phyloP scores from a whole-genome alignment of 1,139 yeast genomes.

The Pichia sp. region DNA sequence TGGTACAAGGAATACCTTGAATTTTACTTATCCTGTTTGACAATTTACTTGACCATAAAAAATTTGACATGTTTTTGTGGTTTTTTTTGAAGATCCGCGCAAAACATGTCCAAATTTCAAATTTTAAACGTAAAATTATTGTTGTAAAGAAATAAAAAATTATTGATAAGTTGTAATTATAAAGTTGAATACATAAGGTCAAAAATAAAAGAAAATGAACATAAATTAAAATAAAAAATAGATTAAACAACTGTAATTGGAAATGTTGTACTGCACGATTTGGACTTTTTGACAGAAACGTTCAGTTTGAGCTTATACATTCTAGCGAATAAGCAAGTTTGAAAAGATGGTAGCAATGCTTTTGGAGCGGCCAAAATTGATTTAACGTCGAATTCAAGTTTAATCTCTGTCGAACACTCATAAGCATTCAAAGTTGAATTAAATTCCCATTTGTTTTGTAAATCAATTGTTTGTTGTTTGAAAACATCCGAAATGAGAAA shows the following conservation, averaged over 20 bases:
- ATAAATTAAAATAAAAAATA: neutral
- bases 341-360: conserved; percentile 11
- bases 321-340: conserved; percentile 10
- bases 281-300: neutral
- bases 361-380: conserved; percentile 1
- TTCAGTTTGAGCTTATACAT: conserved; percentile 7
- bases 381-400: conserved; percentile 2
- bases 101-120: too few species aligned
- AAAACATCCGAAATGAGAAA: conserved; percentile 4
- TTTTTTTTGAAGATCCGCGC: too few species aligned
- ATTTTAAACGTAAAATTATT: too few species aligned
- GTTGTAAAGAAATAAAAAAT: neutral
- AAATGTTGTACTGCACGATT: neutral
- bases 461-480: neutral
- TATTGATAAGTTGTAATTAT: neutral
- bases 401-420: neutral
- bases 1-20: too few species aligned
- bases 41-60: too few species aligned
- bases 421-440: neutral
- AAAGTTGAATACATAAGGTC: neutral
- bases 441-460: conserved; percentile 2
- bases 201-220: neutral
- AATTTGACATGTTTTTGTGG: too few species aligned
- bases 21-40: too few species aligned
- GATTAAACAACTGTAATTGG: conserved; percentile 7